Percentiles rank a stretch among this genome's conserved stretches.
These are phyloP conservation scores for Calonectria pteridis DNA, from an alignment of 2,329 filamentous ascomycete genomes.

Conservation along the genomic window DNA sequence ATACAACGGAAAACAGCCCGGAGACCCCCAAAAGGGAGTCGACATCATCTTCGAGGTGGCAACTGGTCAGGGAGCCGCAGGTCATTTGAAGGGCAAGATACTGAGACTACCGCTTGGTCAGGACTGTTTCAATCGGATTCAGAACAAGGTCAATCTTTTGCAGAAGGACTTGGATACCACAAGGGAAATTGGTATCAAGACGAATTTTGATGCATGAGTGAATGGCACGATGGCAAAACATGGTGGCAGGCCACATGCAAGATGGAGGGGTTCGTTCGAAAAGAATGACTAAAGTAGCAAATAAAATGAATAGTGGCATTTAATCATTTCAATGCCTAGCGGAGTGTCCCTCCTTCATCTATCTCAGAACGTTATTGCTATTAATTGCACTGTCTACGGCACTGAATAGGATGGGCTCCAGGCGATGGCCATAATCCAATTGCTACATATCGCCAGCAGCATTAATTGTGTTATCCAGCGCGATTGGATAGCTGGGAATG, in stretches of 20 bases:
- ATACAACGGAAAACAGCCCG: slow-evolving; percentile 50
- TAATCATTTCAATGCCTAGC: neutral
- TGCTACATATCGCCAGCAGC: too few relatives aligned
- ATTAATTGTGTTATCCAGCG: too few relatives aligned
- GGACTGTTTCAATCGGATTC: slow-evolving; percentile 48
- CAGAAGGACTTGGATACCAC: slow-evolving; percentile 31
- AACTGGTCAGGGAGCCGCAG: slow-evolving; percentile 45
- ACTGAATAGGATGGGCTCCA: too few relatives aligned
- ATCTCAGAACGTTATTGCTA: neutral
- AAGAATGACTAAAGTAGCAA: neutral
- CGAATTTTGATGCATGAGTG: slow-evolving; percentile 16
- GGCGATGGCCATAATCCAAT: too few relatives aligned
- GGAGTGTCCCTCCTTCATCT: fast-evolving
- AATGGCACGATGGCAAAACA: neutral
- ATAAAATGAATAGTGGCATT: neutral
- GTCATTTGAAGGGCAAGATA: slow-evolving; percentile 45
- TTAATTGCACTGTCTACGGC: too few relatives aligned
- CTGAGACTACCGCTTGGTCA: slow-evolving; percentile 51
- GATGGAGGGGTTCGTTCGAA: neutral
- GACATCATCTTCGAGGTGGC: slow-evolving; percentile 54
- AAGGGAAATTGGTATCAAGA: slow-evolving; percentile 25
- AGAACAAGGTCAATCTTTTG: slow-evolving; percentile 38
- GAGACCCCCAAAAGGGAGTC: slow-evolving; percentile 55
- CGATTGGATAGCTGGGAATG: too few relatives aligned
- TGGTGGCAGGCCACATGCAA: neutral